These are phyloP conservation scores for Cadophora luteo-olivacea DNA, from an alignment of 2,329 filamentous ascomycete genomes.

Conservation along the genomic window DNA sequence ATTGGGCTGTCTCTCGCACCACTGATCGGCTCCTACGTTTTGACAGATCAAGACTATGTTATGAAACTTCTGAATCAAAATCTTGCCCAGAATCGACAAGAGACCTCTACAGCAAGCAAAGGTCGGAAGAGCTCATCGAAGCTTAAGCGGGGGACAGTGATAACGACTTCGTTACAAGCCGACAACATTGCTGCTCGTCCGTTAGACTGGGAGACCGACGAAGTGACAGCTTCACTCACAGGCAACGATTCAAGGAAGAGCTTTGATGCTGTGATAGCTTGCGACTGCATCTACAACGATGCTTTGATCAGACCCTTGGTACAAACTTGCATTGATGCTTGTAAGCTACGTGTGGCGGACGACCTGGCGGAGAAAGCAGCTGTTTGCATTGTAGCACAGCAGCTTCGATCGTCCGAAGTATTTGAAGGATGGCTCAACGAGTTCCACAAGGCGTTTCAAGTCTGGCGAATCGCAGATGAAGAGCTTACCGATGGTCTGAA, in stretches of 20 bases:
- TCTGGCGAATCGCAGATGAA: constrained; percentile 77
- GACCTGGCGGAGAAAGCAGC: constrained; percentile 54
- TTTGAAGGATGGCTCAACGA: constrained; percentile 81
- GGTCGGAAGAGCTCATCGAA: constrained; percentile 37
- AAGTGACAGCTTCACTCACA: constrained; percentile 52
- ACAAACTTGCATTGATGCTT: constrained; percentile 79
- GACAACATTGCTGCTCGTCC: constrained; percentile 60
- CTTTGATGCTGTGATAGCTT: constrained; percentile 80
- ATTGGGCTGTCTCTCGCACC: constrained; percentile 73
- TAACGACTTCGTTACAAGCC: neutral
- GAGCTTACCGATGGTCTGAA: constrained; percentile 63
- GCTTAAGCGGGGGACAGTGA: constrained; percentile 28
- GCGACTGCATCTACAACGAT: constrained; percentile 96
- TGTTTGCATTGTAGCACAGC: constrained; percentile 84
- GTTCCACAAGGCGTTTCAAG: constrained; percentile 70
- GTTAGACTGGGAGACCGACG: constrained; percentile 84
- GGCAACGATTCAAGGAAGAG: constrained; percentile 46
- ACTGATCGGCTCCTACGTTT: constrained; percentile 67
- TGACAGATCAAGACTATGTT: constrained; percentile 91
- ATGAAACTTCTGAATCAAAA: constrained; percentile 79
- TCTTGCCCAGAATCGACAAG: constrained; percentile 63
- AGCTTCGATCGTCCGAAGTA: constrained; percentile 83
- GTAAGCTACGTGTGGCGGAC: constrained; percentile 58
- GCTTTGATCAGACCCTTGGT: constrained; percentile 82
- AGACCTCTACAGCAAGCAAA: constrained; percentile 26